Conservation (phyloP, 768 basidiomycete genomes). For the Floccularia luteovirens region DNA sequence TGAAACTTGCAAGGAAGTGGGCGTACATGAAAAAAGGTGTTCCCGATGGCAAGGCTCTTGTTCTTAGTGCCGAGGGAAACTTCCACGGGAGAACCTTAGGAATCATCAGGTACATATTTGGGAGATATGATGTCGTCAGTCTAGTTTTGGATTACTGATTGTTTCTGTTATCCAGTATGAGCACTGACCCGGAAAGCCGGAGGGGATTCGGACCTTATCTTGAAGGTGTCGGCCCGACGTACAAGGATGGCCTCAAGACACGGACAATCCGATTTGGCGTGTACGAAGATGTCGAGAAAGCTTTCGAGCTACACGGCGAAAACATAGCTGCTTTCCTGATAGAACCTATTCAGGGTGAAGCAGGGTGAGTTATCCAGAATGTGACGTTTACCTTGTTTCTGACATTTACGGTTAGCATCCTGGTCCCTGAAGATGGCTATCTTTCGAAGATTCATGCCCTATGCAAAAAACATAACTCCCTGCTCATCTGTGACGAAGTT, state of each 20-base stretch:
- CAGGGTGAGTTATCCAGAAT: slow-evolving; percentile 52
- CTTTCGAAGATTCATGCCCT: slow-evolving; percentile 67
- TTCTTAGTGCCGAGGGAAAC: slow-evolving; percentile 83
- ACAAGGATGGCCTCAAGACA: slow-evolving; percentile 41
- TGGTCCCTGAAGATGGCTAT: slow-evolving; percentile 88
- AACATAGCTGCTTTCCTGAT: slow-evolving; percentile 90
- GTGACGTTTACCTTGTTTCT: slow-evolving; percentile 1
- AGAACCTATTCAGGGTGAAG: slow-evolving; percentile 99
- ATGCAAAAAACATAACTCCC: slow-evolving; percentile 88
- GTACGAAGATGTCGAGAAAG: slow-evolving; percentile 74
- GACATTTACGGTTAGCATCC: slow-evolving; percentile 47
- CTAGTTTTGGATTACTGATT: slow-evolving; percentile 5
- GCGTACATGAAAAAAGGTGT: slow-evolving; percentile 86
- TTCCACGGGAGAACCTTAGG: slow-evolving; percentile 95
- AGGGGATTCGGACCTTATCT: slow-evolving; percentile 90
- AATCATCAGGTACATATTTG: slow-evolving; percentile 58
- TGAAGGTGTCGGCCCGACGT: slow-evolving; percentile 75
- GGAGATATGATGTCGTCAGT: background rate
- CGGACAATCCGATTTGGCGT: slow-evolving; percentile 78
- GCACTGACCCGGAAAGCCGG: slow-evolving; percentile 88
- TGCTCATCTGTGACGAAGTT: slow-evolving; percentile 98
- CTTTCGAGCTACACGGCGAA: slow-evolving; percentile 72
- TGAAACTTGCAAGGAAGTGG: slow-evolving; percentile 97
- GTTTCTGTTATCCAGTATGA: slow-evolving; percentile 52
- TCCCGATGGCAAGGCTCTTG: slow-evolving; percentile 73